phyloP scores from a whole-genome alignment of 768 basidiomycete species.

The Pisolithus microcarpus region DNA sequence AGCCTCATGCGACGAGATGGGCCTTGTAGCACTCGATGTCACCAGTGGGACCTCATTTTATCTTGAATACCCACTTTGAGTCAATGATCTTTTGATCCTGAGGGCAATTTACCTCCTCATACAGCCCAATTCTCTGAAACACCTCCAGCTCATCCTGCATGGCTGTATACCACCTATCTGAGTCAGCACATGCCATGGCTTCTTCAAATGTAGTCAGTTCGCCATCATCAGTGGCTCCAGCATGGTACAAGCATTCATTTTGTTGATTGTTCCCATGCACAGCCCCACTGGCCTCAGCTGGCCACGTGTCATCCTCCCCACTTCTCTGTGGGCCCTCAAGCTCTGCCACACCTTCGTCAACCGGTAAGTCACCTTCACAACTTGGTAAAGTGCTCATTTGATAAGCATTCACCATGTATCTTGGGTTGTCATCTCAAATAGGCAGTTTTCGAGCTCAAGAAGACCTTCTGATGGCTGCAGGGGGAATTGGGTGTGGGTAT shows the following conservation, averaged over 20 bases:
- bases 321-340: background rate
- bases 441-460: background rate
- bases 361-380: too few relatives aligned
- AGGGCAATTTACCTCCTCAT: background rate
- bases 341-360: too few relatives aligned
- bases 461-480: background rate
- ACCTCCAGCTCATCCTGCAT: background rate
- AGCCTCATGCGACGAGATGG: conserved; percentile 33
- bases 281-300: too few relatives aligned
- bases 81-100: background rate
- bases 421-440: background rate
- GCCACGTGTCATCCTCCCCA: background rate
- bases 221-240: background rate
- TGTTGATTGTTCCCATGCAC: background rate
- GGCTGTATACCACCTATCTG: background rate
- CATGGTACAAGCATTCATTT: background rate
- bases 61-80: conserved; percentile 3
- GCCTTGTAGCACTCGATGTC: conserved; percentile 30
- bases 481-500: background rate
- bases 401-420: background rate
- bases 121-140: background rate
- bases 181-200: background rate
- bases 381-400: background rate
- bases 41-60: conserved; percentile 13
- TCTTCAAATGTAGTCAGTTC: background rate